phyloP scores from a whole-genome alignment of 2,329 filamentous ascomycete species.

The Juglanconis sp. region DNA sequence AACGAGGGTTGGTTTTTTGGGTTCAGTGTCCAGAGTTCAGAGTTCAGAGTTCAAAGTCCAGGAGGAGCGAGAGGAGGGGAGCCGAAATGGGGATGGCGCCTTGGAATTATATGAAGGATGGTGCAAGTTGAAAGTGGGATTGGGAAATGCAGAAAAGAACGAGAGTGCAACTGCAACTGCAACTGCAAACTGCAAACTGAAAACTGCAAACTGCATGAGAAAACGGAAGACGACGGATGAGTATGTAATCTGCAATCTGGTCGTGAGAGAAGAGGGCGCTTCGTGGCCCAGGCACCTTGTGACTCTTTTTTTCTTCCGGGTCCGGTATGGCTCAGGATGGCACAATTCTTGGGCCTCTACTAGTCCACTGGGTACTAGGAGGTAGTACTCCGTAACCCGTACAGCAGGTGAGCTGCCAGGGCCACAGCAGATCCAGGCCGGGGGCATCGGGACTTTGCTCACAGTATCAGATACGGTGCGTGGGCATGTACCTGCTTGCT shows the following conservation, averaged over 20 bases:
- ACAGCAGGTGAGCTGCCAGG: not conserved
- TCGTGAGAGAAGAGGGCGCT: not conserved
- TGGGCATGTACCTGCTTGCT: no score
- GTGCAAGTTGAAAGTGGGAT: not conserved
- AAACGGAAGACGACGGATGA: not conserved
- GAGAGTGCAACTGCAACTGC: not conserved
- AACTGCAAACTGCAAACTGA: no score
- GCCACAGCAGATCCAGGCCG: no score
- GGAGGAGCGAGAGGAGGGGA: not conserved
- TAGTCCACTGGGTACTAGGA: not conserved
- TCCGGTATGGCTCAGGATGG: not conserved
- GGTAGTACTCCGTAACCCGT: not conserved
- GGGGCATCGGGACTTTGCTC: no score
- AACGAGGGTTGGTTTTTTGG: not conserved
- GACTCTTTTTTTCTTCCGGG: slow-evolving; percentile 1
- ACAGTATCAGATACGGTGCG: not conserved
- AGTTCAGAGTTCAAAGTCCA: not conserved
- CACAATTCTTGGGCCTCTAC: not conserved
- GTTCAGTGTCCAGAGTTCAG: not conserved
- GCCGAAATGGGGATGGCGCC: not conserved
- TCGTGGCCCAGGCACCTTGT: not conserved
- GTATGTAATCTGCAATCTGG: not conserved
- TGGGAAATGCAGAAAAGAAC: not conserved
- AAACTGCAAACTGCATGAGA: not conserved
- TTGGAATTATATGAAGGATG: not conserved